phyloP scores from a whole-genome alignment of 306 rosid species.

The Glycyrrhiza uralensis region DNA sequence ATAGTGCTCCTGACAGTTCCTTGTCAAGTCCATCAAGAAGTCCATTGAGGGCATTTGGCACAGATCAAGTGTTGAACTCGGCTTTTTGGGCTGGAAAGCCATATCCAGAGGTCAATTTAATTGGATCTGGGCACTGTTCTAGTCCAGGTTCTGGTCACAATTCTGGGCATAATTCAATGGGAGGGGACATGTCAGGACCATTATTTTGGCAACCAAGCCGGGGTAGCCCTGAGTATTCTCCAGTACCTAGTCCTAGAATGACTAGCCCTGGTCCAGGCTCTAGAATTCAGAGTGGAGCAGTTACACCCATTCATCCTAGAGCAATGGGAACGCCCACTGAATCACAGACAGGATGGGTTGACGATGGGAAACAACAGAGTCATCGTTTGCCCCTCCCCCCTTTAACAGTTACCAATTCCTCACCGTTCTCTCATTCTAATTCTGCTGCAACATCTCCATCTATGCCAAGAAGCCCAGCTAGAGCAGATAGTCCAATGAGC shows the following conservation, averaged over 20 bases:
- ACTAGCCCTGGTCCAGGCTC: conserved; percentile 84
- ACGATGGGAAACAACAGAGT: conserved; percentile 85
- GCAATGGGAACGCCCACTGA: conserved; percentile 69
- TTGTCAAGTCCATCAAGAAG: conserved; percentile 46
- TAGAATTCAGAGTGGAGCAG: conserved; percentile 98
- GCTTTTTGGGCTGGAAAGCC: conserved; percentile 37
- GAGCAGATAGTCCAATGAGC: conserved; percentile 84
- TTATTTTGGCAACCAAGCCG: conserved; percentile 49
- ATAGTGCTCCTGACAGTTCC: conserved; percentile 86
- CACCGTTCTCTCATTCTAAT: conserved; percentile 84
- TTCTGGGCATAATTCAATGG: conserved; percentile 98
- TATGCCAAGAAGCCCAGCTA: conserved; percentile 96
- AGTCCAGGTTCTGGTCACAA: conserved; percentile 99
- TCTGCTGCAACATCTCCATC: conserved; percentile 97
- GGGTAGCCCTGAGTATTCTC: conserved; percentile 52
- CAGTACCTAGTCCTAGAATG: conserved; percentile 49
- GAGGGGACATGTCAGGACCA: conserved; percentile 90
- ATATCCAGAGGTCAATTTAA: conserved; percentile 38
- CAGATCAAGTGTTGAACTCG: conserved; percentile 43
- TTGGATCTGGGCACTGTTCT: conserved; percentile 93
- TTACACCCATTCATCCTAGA: conserved; percentile 95
- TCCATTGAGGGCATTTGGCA: conserved; percentile 43
- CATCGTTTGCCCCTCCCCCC: conserved; percentile 99
- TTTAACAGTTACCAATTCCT: conserved; percentile 50
- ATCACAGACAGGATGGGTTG: conserved; percentile 69